Evolutionary conservation across 176 grass and related monocot species (phyloP).

Genomic region (Bromus sterilis): DNA sequence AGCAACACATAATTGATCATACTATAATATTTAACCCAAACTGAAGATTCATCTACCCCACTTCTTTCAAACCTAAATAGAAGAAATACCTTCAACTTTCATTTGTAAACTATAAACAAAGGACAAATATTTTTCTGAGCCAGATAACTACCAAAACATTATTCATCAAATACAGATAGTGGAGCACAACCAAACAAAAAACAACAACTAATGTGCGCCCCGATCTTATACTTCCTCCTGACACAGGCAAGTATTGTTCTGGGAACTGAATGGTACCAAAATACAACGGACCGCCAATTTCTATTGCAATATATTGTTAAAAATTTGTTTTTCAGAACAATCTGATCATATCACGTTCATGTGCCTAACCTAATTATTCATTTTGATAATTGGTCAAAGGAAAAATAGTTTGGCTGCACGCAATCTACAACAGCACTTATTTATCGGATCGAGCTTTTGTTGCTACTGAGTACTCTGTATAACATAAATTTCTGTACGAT

Average conservation of each 20-base stretch:
- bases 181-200: neutral
- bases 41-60: neutral
- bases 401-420: neutral
- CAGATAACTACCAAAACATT: neutral
- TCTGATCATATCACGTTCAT: neutral
- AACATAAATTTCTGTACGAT: neutral
- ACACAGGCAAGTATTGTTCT: neutral
- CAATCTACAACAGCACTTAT: neutral
- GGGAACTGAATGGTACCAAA: neutral
- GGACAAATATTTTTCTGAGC: neutral
- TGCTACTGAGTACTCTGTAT: neutral
- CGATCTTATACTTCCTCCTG: neutral
- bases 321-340: neutral
- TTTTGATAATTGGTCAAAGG: neutral
- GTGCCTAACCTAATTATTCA: neutral
- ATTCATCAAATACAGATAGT: neutral
- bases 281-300: neutral
- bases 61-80: neutral
- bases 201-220: neutral
- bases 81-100: neutral
- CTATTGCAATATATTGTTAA: neutral
- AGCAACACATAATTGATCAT: neutral
- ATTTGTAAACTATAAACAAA: neutral
- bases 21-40: neutral
- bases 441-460: neutral